These are phyloP conservation scores for Phoenix dactylifera DNA, from an alignment of 176 grass and related monocot genomes.

Conservation along the genomic window DNA sequence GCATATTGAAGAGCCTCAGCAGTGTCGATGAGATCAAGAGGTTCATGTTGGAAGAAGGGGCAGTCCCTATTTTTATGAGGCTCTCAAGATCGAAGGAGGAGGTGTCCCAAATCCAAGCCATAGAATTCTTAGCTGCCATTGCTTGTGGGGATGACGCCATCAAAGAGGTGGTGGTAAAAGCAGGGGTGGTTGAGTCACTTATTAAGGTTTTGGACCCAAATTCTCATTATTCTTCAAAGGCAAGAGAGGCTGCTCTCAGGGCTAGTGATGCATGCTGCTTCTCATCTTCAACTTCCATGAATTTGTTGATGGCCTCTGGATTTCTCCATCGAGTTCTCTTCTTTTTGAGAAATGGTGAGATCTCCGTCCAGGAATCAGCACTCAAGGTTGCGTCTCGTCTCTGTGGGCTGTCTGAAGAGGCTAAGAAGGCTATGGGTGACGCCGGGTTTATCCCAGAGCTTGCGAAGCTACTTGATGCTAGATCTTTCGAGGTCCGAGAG, in stretches of 20 bases:
- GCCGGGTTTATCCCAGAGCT: conserved; percentile 83
- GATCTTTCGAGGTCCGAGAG: conserved; percentile 45
- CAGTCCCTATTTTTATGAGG: conserved; percentile 38
- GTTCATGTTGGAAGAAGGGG: conserved; percentile 66
- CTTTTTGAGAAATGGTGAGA: conserved; percentile 44
- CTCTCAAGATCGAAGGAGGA: conserved; percentile 41
- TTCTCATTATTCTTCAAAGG: conserved; percentile 41
- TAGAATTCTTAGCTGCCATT: conserved; percentile 52
- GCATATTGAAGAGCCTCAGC: conserved; percentile 60
- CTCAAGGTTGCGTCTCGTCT: conserved; percentile 48
- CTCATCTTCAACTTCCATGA: conserved; percentile 18
- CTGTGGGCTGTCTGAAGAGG: conserved; percentile 46
- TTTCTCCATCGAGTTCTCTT: conserved; percentile 55
- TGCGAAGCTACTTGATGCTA: conserved; percentile 32
- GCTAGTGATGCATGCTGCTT: conserved; percentile 56
- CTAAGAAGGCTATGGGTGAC: conserved; percentile 71
- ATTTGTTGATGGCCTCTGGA: conserved; percentile 37
- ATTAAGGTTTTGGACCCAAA: conserved; percentile 35
- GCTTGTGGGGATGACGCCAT: conserved; percentile 24
- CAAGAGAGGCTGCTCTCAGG: conserved; percentile 51
- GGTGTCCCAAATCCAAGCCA: conserved; percentile 40
- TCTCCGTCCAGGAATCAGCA: conserved; percentile 41
- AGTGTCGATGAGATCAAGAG: conserved; percentile 69
- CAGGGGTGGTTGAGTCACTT: conserved; percentile 40
- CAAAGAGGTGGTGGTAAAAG: conserved; percentile 15